These are phyloP conservation scores for Aspergillus heteromorphus DNA, from an alignment of 495 filamentous ascomycete genomes.

Conservation along the genomic window DNA sequence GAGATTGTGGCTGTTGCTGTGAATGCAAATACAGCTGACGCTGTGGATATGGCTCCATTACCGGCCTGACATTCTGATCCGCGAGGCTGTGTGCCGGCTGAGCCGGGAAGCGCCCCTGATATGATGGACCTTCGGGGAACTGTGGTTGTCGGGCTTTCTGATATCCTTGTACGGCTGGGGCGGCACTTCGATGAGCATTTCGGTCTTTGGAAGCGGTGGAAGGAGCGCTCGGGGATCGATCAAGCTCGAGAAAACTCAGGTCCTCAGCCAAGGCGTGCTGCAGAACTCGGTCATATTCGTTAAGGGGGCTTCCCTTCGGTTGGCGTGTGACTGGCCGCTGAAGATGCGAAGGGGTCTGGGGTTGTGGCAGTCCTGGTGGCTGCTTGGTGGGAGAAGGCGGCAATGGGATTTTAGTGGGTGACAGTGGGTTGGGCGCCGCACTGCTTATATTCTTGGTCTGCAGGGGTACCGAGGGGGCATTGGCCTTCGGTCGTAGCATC, in stretches of 20 bases:
- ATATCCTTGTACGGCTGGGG: constrained; percentile 26
- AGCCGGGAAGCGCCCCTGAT: constrained; percentile 34
- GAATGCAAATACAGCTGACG: too few species aligned
- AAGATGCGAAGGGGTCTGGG: constrained; percentile 42
- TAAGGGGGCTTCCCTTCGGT: constrained; percentile 28
- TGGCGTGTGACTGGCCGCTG: constrained; percentile 28
- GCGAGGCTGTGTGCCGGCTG: constrained; percentile 29
- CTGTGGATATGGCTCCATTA: constrained; percentile 15
- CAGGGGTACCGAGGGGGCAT: constrained; percentile 11
- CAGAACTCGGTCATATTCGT: constrained; percentile 55
- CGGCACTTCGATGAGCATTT: constrained; percentile 15
- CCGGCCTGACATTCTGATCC: constrained; percentile 17
- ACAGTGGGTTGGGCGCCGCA: constrained; percentile 23
- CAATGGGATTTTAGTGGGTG: constrained; percentile 58
- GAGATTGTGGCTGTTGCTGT: constrained; percentile 23
- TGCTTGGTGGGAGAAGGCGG: constrained; percentile 41
- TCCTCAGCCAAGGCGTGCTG: constrained; percentile 58
- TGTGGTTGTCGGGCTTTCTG: constrained; percentile 11
- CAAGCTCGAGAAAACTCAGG: constrained; percentile 45
- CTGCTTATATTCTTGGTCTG: constrained; percentile 10
- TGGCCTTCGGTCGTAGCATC: constrained; percentile 11
- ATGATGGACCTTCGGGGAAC: constrained; percentile 48
- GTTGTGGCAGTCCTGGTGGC: constrained; percentile 31
- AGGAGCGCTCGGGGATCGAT: constrained; percentile 15
- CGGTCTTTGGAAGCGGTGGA: constrained; percentile 11